Conservation (phyloP, 73 alveolate species). For the Tetrahymena thermophila region DNA sequence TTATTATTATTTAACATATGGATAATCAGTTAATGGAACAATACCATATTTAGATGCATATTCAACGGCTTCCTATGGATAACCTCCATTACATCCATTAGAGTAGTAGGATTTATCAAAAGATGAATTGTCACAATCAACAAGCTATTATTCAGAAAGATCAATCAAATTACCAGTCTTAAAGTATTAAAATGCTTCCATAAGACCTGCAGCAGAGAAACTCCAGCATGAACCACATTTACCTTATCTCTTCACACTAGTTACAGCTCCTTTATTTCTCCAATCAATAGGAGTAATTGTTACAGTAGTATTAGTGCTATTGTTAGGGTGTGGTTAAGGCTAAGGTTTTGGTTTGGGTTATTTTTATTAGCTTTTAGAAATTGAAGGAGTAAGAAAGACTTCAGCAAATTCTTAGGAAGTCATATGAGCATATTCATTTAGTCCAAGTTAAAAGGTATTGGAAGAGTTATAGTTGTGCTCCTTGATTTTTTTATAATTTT, state of each 20-base stretch:
- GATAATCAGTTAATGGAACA: background rate
- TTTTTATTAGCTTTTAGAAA: no score
- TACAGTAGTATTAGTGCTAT: no score
- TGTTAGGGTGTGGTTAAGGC: no score
- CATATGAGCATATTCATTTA: no score
- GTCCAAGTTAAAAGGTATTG: no score
- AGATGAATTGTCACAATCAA: background rate
- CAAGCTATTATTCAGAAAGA: background rate
- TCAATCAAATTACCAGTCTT: background rate
- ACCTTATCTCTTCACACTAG: conserved; percentile 34
- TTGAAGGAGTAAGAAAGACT: no score
- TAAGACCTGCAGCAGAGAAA: conserved; percentile 37
- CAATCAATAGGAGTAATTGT: conserved; percentile 16
- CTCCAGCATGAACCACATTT: conserved; percentile 30
- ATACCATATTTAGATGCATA: background rate
- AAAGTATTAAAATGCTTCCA: background rate
- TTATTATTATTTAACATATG: background rate
- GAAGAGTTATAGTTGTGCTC: no score
- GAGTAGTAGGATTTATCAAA: background rate
- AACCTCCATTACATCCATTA: background rate
- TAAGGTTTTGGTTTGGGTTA: no score
- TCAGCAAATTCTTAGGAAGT: no score
- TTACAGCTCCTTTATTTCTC: conserved; percentile 35
- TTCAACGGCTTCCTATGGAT: background rate
- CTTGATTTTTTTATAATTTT: no score